phyloP scores from a whole-genome alignment of 805 yeast species.

The Candida maris region DNA sequence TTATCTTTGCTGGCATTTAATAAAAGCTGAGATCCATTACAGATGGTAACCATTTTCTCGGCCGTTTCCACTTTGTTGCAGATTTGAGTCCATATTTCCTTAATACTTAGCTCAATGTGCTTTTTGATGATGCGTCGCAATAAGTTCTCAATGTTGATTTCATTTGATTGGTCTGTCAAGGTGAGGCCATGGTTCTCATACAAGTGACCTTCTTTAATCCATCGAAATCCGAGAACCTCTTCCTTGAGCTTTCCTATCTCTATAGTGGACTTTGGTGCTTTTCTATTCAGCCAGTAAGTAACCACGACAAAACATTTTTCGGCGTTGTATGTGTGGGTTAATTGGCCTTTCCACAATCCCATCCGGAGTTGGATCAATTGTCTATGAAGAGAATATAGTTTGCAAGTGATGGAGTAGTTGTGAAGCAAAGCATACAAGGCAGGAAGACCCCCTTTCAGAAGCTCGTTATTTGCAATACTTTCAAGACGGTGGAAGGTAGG shows the following conservation, averaged over 20 bases:
- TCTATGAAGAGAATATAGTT: conserved; percentile 55
- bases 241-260: conserved; percentile 56
- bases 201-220: conserved; percentile 55
- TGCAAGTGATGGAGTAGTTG: conserved; percentile 59
- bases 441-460: conserved; percentile 42
- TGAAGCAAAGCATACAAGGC: conserved; percentile 57
- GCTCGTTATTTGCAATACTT: conserved; percentile 48
- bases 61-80: conserved; percentile 26
- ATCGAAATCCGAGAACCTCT: conserved; percentile 49
- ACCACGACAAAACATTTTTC: conserved; percentile 52
- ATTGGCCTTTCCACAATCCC: conserved; percentile 55
- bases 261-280: conserved; percentile 48
- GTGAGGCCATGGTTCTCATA: conserved; percentile 21
- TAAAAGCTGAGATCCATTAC: conserved; percentile 23
- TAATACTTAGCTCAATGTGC: conserved; percentile 38
- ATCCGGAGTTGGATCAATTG: conserved; percentile 51
- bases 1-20: conserved; percentile 28
- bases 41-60: conserved; percentile 28
- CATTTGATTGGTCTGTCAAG: conserved; percentile 32
- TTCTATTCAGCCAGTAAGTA: conserved; percentile 61
- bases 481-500: conserved; percentile 45
- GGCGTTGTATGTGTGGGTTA: conserved; percentile 55
- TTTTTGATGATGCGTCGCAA: conserved; percentile 36
- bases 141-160: conserved; percentile 35
- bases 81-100: conserved; percentile 30